Evolutionary conservation across 345 rosid species (phyloP), one percentile per base, ranked within the genome.

Genomic region (Lepidium africanum): DNA sequence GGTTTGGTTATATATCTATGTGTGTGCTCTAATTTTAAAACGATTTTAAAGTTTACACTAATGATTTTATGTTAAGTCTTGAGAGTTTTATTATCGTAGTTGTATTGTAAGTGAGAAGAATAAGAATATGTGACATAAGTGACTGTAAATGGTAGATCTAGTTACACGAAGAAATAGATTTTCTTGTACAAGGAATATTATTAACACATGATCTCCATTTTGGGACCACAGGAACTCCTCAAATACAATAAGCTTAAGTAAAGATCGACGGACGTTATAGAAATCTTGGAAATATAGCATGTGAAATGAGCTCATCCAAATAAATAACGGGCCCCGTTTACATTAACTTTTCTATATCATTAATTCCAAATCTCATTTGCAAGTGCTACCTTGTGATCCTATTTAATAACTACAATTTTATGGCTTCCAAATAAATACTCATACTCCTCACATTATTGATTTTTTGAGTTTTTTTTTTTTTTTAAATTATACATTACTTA

Each of bases 301-400:
- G 77, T 74, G 73, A 53, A 30, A 37, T 67, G 57, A 66, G 58
- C 58, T 74, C 73, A 74, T 5, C 10, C 48, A 3, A 53, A 36
- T 57, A 35, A 15, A 51, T 21, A 67, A 30, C 36, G 63, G 73
- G 69, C 63, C 73, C 67, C 64, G 69, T 67, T 30, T 15, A 16
- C 36, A 53, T 67, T 60, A 67, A 60, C 63, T 61, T 73, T 32
- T 50, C 67, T 35, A 51, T 37, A 73, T 43, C 73, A 67, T 74
- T 74, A 37, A 67, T 60, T 39, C 30, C 58, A 60, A 61, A 17
- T 60, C 73, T 67, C 78, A 60, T 23, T 30, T 45, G 63, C 63
- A 67, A 67, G 69, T 60, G 63, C 37, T 42, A 52, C 69, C 77
- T 73, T 72, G 77, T 73, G 77, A 73, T 73, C 53, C 54, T 41